phyloP scores from a whole-genome alignment of 805 yeast genomes.

The Wickerhamomyces queroliae region DNA sequence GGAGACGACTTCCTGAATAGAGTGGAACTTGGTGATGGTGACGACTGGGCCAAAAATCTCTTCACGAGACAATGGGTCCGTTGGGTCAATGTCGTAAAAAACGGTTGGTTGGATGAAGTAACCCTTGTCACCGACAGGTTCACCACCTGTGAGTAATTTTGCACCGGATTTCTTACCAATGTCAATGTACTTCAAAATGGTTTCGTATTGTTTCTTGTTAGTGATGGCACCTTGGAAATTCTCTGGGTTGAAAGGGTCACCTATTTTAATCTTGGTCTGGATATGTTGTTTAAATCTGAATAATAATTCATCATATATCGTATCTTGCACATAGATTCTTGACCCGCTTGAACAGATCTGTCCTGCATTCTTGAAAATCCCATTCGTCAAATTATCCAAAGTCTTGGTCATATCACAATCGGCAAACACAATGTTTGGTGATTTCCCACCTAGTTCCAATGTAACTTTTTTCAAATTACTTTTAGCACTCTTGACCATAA shows the following conservation, averaged over 20 bases:
- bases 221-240: constrained; percentile 78
- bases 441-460: constrained; percentile 79
- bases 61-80: constrained; percentile 59
- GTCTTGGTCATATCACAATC: constrained; percentile 55
- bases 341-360: constrained; percentile 84
- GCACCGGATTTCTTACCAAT: constrained; percentile 67
- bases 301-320: constrained; percentile 57
- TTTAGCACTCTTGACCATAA: constrained; percentile 64
- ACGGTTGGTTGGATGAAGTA: constrained; percentile 70
- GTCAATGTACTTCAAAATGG: constrained; percentile 61
- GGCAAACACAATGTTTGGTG: constrained; percentile 68
- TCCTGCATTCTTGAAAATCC: constrained; percentile 77
- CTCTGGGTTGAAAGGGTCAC: constrained; percentile 66
- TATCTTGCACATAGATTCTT: constrained; percentile 71
- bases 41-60: constrained; percentile 83
- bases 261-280: constrained; percentile 54
- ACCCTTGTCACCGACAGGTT: constrained; percentile 57
- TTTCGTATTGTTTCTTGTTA: constrained; percentile 61
- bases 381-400: constrained; percentile 46
- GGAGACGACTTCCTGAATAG: constrained; percentile 60
- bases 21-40: constrained; percentile 59
- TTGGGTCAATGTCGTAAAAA: constrained; percentile 60
- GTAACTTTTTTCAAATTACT: constrained; percentile 76
- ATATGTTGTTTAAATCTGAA: constrained; percentile 52
- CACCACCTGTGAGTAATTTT: constrained; percentile 66